Conservation (phyloP, 2,329 filamentous ascomycete genomes). For the Fusarium temperatum region DNA sequence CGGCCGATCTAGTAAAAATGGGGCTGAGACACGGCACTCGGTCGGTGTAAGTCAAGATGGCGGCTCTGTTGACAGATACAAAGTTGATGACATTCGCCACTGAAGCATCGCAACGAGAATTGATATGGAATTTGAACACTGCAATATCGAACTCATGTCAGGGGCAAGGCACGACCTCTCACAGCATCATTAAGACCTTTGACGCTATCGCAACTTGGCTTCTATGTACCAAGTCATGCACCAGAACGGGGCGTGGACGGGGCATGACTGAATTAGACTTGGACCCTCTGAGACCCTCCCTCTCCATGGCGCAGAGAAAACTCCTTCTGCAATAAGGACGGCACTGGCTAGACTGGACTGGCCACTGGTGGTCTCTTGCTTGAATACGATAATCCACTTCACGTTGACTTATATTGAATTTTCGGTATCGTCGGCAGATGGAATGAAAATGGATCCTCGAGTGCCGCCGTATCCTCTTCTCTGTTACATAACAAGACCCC, state of each 20-base stretch:
- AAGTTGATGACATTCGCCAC: slow-evolving; percentile 29
- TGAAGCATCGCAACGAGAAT: slow-evolving; percentile 1
- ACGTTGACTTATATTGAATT: neutral
- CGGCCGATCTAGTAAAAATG: slow-evolving; percentile 40
- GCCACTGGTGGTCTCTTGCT: neutral
- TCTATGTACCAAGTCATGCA: slow-evolving; percentile 24
- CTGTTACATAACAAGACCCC: slow-evolving; percentile 23
- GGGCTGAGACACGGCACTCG: slow-evolving; percentile 37
- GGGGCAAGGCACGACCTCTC: neutral
- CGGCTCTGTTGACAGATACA: slow-evolving; percentile 26
- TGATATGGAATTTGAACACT: neutral
- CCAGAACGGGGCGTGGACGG: slow-evolving; percentile 28
- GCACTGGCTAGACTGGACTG: neutral
- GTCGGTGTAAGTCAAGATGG: slow-evolving; percentile 15
- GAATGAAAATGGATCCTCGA: slow-evolving; percentile 3
- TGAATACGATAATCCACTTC: neutral
- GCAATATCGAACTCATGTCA: neutral
- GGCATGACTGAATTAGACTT: slow-evolving; percentile 11
- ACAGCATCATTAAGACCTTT: slow-evolving; percentile 1
- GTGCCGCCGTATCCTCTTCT: slow-evolving; percentile 16
- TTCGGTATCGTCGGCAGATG: slow-evolving; percentile 15
- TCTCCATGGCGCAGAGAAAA: slow-evolving; percentile 17
- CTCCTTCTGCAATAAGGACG: neutral
- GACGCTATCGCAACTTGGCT: slow-evolving; percentile 9
- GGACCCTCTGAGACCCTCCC: slow-evolving; percentile 8